A percentile compares a stretch with the other conserved stretches of the same genome.
Evolutionary conservation across 2,329 filamentous ascomycete genomes (phyloP).

Genomic region (Diaporthe sp.): DNA sequence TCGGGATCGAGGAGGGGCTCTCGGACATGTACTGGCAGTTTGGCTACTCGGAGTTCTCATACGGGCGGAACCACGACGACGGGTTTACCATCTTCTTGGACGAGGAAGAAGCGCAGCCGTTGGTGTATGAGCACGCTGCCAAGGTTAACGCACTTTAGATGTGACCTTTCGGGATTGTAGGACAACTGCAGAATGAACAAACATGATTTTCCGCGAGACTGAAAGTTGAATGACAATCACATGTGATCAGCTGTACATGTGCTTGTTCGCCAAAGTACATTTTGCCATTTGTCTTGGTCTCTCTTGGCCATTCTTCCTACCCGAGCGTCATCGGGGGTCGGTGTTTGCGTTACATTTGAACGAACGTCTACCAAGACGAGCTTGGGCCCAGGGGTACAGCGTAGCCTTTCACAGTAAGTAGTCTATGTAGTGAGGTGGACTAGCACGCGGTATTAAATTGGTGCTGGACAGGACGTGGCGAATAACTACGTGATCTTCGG

Average conservation of each 20-base stretch:
- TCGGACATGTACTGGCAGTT: slow-evolving; percentile 68
- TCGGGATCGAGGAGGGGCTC: slow-evolving; percentile 57
- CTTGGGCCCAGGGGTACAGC: neutral
- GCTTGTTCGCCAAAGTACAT: neutral
- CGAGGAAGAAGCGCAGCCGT: slow-evolving; percentile 54
- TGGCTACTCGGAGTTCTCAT: slow-evolving; percentile 61
- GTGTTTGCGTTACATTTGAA: neutral
- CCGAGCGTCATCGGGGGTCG: too few species aligned
- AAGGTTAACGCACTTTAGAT: slow-evolving; percentile 18
- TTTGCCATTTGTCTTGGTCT: neutral
- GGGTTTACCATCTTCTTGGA: slow-evolving; percentile 68
- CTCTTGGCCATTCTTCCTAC: neutral
- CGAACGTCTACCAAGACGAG: too few species aligned
- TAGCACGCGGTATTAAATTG: too few species aligned
- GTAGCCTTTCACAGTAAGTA: neutral
- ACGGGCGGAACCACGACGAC: slow-evolving; percentile 64
- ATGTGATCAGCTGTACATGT: neutral
- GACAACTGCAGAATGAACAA: neutral
- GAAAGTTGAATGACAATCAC: neutral
- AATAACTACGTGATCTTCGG: neutral
- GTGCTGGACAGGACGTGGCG: neutral
- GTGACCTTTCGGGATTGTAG: too few species aligned
- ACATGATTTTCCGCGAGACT: neutral
- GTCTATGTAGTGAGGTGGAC: neutral
- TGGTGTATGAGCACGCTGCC: slow-evolving; percentile 57